These are phyloP conservation scores for thale cress (Arabidopsis thaliana) DNA, from an alignment of 345 rosid species.

Conservation along the genomic window TAIR10.1 NC_003070.9:18881001-18881500, in stretches of 20 bases:
- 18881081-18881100: constrained; percentile 79
- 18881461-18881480: background rate
- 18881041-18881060: constrained; percentile 81
- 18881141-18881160: background rate
- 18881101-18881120: constrained; percentile 57
- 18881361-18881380: background rate
- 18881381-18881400: background rate
- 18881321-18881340: constrained; percentile 19
- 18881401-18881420: background rate
- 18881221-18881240: background rate
- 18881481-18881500: background rate
- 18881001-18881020: constrained; percentile 69
- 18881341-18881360: constrained; percentile 1
- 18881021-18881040: constrained; percentile 67
- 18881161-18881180: background rate
- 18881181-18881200: background rate
- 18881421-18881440: background rate
- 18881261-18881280: constrained; percentile 96
- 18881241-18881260: constrained; percentile 74
- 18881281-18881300: constrained; percentile 89
- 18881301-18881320: constrained; percentile 95
- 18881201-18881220: background rate
- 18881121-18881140: background rate
- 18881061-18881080: constrained; percentile 86
- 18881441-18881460: background rate